Base-by-base conservation (phyloP, 306 rosid species). In the Gynostemma pentaphyllum region DNA sequence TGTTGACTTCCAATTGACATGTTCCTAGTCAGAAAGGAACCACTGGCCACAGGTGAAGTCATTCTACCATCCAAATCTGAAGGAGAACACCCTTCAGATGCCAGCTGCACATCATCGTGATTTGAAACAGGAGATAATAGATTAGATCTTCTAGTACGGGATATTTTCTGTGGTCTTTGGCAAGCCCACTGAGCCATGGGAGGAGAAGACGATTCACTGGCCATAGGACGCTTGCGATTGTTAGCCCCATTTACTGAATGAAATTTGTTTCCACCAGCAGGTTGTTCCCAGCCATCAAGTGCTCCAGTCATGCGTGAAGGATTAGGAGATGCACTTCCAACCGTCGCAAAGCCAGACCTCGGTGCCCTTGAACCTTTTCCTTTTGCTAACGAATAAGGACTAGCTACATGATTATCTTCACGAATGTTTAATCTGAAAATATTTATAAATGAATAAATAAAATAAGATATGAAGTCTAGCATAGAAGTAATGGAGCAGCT, bases 111-210 rank as follows among this genome's bases (percentile, higher is more conserved):
- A 68, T 83, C 91, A 54, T 87, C 89, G 70, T 72, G 70, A 70
- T 69, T 80, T 45, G 80, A 69, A 72, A 85, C 81, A 54, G 97
- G 96, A 68, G 86, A 76, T 48, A 82, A 78, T 74, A 85, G 76
- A 83, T 82, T 87, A 66, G 79, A 75, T 82, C 95, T 85, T 79
- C 96, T 78, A 50, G 89, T 83, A 34, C 97, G 95, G 52, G 89
- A 77, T 32, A 69, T 81, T 68, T 87, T 91, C 56, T 81, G 89
- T 29, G 97, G 86, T 71, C 96, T 91, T 73, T 91, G 96, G 57
- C 88, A 94, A 76, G 67, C 91, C 96, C 97, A 91, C 72, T 85
- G 88, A 74, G 89, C 84, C 86, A 91, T 80, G 44, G 80, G 78
- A 54, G 89, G 76, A 39, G 85, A 71, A 61, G 87, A 68, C 23